Conservation (phyloP, 2,329 filamentous ascomycete species). For the Pseudogymnoascus sp. region DNA sequence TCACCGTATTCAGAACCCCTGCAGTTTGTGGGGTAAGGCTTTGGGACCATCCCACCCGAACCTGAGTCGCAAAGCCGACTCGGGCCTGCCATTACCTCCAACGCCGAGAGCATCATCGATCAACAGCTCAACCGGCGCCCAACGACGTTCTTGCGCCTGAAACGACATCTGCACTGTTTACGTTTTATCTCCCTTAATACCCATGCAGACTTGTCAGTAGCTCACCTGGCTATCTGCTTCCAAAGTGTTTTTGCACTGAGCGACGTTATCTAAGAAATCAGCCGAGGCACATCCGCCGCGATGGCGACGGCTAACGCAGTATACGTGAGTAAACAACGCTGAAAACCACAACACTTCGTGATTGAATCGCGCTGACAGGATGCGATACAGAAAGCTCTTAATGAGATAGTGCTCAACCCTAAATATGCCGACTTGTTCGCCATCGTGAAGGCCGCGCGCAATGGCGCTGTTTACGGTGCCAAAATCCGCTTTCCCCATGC, state of each 20-base stretch:
- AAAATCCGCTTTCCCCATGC: conserved; percentile 99
- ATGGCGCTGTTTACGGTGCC: conserved; percentile 91
- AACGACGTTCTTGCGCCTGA: neutral
- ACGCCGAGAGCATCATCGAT: neutral
- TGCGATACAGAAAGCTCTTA: conserved; percentile 40
- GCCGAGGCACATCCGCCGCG: conserved; percentile 6
- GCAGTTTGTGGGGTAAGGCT: conserved; percentile 1
- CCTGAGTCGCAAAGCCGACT: neutral
- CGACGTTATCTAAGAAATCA: conserved; percentile 6
- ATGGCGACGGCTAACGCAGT: conserved; percentile 5
- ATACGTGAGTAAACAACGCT: conserved; percentile 6
- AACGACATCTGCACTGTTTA: neutral
- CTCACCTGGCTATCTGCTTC: neutral
- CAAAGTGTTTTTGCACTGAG: neutral
- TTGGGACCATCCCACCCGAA: conserved; percentile 9
- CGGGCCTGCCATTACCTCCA: neutral
- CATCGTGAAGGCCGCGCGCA: conserved; percentile 86
- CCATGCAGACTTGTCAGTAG: neutral
- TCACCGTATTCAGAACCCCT: neutral
- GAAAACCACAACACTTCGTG: neutral
- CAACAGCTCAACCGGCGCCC: neutral
- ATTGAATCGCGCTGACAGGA: conserved; percentile 11
- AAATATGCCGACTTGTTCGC: conserved; percentile 77
- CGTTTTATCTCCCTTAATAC: neutral
- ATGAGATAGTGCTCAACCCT: conserved; percentile 73